phyloP scores from a whole-genome alignment of 176 grass and related monocot species.

The Raddia guianensis region DNA sequence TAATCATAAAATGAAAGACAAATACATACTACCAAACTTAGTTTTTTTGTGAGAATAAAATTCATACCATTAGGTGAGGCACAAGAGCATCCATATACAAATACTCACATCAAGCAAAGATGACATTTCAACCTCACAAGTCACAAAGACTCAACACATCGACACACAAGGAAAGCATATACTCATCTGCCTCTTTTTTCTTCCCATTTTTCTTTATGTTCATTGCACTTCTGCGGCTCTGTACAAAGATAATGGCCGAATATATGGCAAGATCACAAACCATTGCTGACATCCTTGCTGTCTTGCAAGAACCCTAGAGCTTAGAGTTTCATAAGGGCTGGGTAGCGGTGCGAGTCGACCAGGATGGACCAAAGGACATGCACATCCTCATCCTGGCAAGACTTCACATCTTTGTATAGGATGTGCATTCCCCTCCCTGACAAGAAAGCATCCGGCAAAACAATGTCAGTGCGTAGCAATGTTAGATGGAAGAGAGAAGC shows the following conservation, averaged over 20 bases:
- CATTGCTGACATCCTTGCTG: not conserved
- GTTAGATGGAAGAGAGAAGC: not conserved
- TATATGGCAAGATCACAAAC: not conserved
- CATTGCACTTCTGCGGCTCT: not conserved
- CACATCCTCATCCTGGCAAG: slow-evolving; percentile 73
- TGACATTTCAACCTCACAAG: slow-evolving; percentile 54
- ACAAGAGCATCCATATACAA: slow-evolving; percentile 58
- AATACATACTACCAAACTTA: slow-evolving; percentile 4
- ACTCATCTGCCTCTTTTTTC: not conserved
- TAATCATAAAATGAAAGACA: slow-evolving; percentile 1
- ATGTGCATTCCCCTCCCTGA: slow-evolving; percentile 75
- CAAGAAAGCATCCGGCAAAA: slow-evolving; percentile 11
- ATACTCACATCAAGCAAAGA: slow-evolving; percentile 44
- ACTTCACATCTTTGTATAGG: slow-evolving; percentile 79
- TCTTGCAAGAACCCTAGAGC: slow-evolving; percentile 31
- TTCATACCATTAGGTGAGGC: slow-evolving; percentile 56
- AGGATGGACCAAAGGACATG: slow-evolving; percentile 85
- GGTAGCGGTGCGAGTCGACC: slow-evolving; percentile 65
- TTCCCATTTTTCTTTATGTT: not conserved
- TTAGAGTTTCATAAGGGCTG: slow-evolving; percentile 41
- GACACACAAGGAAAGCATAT: slow-evolving; percentile 41
- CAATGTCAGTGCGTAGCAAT: slow-evolving; percentile 32
- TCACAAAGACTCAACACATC: slow-evolving; percentile 30
- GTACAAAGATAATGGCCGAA: slow-evolving; percentile 19
- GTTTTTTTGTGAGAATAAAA: too few species aligned